Percentiles rank a stretch among this genome's conserved stretches.
Evolutionary conservation across 164 flowering plant species (phyloP).

Genomic region (Annona squamosa): DNA sequence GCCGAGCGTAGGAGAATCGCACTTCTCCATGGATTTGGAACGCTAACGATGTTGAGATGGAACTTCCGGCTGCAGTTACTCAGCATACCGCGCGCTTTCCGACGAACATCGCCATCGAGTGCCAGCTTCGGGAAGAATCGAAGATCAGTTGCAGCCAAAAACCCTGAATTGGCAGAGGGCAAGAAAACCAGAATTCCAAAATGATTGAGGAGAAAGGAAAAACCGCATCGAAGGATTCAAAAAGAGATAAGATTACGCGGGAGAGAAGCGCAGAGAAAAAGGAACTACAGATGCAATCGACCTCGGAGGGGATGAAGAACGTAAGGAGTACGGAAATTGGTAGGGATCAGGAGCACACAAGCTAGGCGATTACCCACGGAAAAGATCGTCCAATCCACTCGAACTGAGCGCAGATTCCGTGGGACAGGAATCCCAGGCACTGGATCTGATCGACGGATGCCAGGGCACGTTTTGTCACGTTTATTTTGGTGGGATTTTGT

Average conservation of each 20-base stretch:
- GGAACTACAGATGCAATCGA: neutral
- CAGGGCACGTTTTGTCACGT: too few relatives aligned
- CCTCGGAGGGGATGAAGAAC: neutral
- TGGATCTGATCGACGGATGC: too few relatives aligned
- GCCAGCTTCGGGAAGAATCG: neutral
- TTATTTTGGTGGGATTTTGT: too few relatives aligned
- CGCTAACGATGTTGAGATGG: neutral
- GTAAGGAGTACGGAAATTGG: neutral
- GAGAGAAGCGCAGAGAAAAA: neutral
- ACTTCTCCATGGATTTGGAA: constrained; percentile 28
- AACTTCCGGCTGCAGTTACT: neutral
- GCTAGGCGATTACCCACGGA: neutral
- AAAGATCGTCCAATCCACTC: neutral
- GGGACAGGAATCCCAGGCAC: too few relatives aligned
- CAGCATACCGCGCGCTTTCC: neutral
- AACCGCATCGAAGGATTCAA: neutral
- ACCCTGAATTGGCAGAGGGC: too few relatives aligned
- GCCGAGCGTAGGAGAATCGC: constrained; percentile 27
- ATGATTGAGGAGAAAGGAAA: neutral
- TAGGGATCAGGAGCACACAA: neutral
- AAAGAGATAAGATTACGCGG: neutral
- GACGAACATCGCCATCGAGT: neutral
- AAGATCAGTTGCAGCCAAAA: neutral
- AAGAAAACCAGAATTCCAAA: neutral
- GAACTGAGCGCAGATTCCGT: too few relatives aligned